Evolutionary conservation across 1,139 yeast species (phyloP).

Genomic region (Hansenula sp.): DNA sequence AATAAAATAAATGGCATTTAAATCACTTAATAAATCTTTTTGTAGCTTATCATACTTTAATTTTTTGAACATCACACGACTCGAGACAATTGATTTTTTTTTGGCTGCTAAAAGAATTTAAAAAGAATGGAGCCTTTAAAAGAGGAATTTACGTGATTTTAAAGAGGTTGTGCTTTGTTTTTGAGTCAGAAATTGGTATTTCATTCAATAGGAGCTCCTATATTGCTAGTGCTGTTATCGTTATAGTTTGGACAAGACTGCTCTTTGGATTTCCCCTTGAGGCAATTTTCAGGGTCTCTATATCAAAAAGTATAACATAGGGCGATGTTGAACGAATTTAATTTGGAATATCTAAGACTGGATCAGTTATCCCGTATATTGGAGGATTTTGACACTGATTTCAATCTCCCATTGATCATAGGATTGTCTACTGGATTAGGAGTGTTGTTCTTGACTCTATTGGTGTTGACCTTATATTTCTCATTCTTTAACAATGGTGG

Average conservation of each 20-base stretch:
- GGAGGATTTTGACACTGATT: conserved; percentile 13
- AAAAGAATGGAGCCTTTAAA: background rate
- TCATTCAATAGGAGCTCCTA: too few relatives aligned
- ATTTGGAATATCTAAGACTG: background rate
- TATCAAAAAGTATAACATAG: too few relatives aligned
- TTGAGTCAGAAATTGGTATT: too few relatives aligned
- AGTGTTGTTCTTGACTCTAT: conserved; percentile 29
- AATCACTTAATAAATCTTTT: background rate
- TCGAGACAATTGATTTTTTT: background rate
- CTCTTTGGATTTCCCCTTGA: too few relatives aligned
- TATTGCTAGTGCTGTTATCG: too few relatives aligned
- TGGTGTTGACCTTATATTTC: conserved; percentile 33
- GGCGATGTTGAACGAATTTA: background rate
- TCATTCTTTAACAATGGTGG: conserved; percentile 30
- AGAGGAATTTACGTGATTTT: background rate
- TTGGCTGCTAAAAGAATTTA: background rate
- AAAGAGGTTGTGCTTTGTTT: too few relatives aligned
- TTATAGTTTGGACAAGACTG: too few relatives aligned
- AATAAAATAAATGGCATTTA: background rate
- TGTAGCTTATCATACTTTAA: background rate
- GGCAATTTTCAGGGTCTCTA: too few relatives aligned
- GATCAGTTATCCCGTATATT: background rate
- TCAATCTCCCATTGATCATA: conserved; percentile 36
- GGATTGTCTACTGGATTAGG: conserved; percentile 36
- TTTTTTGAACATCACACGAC: background rate